Evolutionary conservation across 2,329 filamentous ascomycete species (phyloP).

Genomic region (Leptographium procerum): DNA sequence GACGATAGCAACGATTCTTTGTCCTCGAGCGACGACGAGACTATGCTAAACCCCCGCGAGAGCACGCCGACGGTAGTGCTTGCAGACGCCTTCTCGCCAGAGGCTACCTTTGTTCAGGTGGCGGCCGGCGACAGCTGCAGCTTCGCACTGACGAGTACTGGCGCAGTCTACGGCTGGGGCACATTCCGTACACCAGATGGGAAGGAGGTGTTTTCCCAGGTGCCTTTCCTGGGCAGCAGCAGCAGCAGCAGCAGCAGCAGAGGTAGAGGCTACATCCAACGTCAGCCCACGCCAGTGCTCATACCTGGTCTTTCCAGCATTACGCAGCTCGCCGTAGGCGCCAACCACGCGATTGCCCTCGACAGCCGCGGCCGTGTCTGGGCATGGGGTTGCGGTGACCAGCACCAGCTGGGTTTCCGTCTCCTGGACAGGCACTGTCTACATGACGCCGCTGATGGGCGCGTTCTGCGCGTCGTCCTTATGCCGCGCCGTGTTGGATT

Average conservation of each 20-base stretch:
- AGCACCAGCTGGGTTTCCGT: slow-evolving; percentile 49
- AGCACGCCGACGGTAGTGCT: slow-evolving; percentile 44
- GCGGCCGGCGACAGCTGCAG: slow-evolving; percentile 58
- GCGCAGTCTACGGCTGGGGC: slow-evolving; percentile 68
- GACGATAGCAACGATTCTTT: background rate
- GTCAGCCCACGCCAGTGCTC: slow-evolving; percentile 24
- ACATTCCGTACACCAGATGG: slow-evolving; percentile 37
- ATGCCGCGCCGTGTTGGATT: slow-evolving; percentile 23
- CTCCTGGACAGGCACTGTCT: slow-evolving; percentile 7
- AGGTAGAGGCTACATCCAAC: background rate
- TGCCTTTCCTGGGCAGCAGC: background rate
- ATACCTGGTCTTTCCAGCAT: slow-evolving; percentile 38
- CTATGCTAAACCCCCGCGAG: slow-evolving; percentile 44
- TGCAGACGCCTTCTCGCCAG: slow-evolving; percentile 30
- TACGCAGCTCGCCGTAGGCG: slow-evolving; percentile 38
- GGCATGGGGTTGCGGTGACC: slow-evolving; percentile 53
- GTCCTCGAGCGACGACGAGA: slow-evolving; percentile 25
- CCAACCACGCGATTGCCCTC: slow-evolving; percentile 48
- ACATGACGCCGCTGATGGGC: background rate
- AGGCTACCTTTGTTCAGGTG: slow-evolving; percentile 35
- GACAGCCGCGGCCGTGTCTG: slow-evolving; percentile 30
- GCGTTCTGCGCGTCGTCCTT: background rate
- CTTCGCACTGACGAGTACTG: slow-evolving; percentile 59
- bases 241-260: background rate
- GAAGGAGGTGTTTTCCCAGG: background rate